These are phyloP conservation scores for Allantophomopsis cytisporea DNA, from an alignment of 2,329 filamentous ascomycete species.

Conservation along the genomic window DNA sequence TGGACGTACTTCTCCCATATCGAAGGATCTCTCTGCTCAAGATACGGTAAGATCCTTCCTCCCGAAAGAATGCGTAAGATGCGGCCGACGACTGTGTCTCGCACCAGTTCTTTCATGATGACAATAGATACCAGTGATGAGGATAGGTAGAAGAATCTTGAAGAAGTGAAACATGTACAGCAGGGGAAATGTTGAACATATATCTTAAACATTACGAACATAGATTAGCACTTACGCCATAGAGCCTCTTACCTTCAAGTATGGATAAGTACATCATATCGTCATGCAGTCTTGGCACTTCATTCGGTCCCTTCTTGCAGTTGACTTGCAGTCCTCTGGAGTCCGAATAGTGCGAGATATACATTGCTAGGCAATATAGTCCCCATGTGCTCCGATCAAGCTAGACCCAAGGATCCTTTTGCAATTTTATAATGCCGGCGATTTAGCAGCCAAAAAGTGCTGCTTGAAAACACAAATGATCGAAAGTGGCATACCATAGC, in stretches of 20 bases:
- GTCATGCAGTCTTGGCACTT: not conserved
- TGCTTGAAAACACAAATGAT: too few species aligned
- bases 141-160: not conserved
- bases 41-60: conserved; percentile 23
- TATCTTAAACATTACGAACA: not conserved
- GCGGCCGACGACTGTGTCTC: conserved; percentile 27
- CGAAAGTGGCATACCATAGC: too few species aligned
- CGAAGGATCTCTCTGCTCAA: conserved; percentile 30
- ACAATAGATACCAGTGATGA: not conserved
- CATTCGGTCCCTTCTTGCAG: not conserved
- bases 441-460: too few species aligned
- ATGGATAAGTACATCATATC: not conserved
- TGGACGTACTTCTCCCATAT: conserved; percentile 34
- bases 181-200: not conserved
- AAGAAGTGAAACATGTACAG: not conserved
- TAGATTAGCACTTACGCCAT: not conserved
- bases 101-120: conserved; percentile 23
- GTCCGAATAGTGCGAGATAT: too few species aligned
- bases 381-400: too few species aligned
- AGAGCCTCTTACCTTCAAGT: not conserved
- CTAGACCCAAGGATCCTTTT: too few species aligned
- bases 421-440: too few species aligned
- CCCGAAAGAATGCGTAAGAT: conserved; percentile 23
- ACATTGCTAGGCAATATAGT: too few species aligned
- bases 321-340: too few species aligned